Conservation (phyloP, 2,329 filamentous ascomycete genomes). For the Aspergillus sergii region DNA sequence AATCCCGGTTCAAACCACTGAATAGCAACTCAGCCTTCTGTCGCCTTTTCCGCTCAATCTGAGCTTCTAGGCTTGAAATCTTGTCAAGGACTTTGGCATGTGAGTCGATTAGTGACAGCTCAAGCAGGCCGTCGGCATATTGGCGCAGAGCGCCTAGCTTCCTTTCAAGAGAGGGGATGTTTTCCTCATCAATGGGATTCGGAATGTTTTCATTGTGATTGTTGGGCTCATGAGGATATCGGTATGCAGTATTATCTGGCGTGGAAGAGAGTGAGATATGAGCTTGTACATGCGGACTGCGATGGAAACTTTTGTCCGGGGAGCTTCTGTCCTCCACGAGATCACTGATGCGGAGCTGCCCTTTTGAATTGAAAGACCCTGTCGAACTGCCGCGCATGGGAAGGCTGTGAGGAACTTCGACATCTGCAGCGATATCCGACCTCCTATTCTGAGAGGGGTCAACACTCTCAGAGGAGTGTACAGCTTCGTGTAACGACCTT, state of each 20-base stretch:
- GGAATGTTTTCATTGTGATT: neutral
- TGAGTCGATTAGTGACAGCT: slow-evolving; percentile 28
- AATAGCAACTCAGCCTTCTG: slow-evolving; percentile 21
- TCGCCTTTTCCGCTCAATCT: slow-evolving; percentile 19
- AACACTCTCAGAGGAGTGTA: neutral
- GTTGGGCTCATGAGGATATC: neutral
- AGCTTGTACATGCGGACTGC: neutral
- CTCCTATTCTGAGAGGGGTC: neutral
- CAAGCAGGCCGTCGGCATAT: slow-evolving; percentile 27
- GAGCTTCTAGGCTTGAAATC: slow-evolving; percentile 21
- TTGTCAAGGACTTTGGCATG: slow-evolving; percentile 26
- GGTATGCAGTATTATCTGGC: neutral
- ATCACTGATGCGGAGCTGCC: slow-evolving; percentile 16
- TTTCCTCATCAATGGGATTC: slow-evolving; percentile 7
- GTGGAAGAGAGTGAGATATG: neutral
- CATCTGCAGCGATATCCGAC: neutral
- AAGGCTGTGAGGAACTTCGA: neutral
- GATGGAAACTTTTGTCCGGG: neutral
- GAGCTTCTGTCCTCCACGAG: slow-evolving; percentile 13
- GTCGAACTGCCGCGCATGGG: neutral
- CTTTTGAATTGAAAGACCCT: slow-evolving; percentile 2
- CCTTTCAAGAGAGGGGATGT: slow-evolving; percentile 22
- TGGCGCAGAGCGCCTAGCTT: slow-evolving; percentile 23
- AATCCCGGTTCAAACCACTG: slow-evolving; percentile 18
- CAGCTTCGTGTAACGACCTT: neutral